A percentile compares a stretch with the other conserved stretches of the same genome.
Evolutionary conservation across 2,329 filamentous ascomycete genomes (phyloP).

Genomic region (Zymoseptoria tritici): DNA sequence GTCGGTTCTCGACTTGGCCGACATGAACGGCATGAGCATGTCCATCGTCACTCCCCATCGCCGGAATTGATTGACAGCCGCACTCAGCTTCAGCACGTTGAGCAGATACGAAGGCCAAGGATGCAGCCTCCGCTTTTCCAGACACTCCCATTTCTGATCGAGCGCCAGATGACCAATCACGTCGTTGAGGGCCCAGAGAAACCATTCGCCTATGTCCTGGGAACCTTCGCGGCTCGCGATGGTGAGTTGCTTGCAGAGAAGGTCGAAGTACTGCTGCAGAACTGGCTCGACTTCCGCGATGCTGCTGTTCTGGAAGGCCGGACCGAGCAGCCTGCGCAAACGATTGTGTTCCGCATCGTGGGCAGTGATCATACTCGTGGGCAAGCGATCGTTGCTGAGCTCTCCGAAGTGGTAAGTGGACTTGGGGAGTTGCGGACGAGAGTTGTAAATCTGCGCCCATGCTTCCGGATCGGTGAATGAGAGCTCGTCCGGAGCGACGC

Average conservation of each 20-base stretch:
- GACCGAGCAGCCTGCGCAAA: conserved; percentile 10
- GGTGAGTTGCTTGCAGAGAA: conserved; percentile 13
- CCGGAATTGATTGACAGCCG: conserved; percentile 15
- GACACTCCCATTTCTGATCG: conserved; percentile 40
- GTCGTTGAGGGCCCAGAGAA: conserved; percentile 69
- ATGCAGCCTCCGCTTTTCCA: conserved; percentile 17
- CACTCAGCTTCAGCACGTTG: conserved; percentile 11
- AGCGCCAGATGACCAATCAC: conserved; percentile 54
- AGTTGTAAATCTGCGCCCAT: conserved; percentile 22
- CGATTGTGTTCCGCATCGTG: conserved; percentile 16
- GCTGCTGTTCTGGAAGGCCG: conserved; percentile 19
- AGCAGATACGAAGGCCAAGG: conserved; percentile 19
- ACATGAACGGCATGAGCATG: conserved; percentile 9
- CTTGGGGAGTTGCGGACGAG: conserved; percentile 17
- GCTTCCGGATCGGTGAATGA: conserved; percentile 21
- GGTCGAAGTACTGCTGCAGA: conserved; percentile 16
- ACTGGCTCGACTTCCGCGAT: conserved; percentile 18
- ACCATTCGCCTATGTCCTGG: conserved; percentile 64
- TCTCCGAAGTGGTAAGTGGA: conserved; percentile 13
- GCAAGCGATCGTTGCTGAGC: conserved; percentile 5
- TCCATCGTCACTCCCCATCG: conserved; percentile 13
- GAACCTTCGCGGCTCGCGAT: conserved; percentile 53
- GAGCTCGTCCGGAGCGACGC: conserved; percentile 25
- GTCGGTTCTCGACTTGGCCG: conserved; percentile 3
- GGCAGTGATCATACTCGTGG: conserved; percentile 18